phyloP scores from a whole-genome alignment of 1,284 basidiomycete species.

The Marasmius fiardii region DNA sequence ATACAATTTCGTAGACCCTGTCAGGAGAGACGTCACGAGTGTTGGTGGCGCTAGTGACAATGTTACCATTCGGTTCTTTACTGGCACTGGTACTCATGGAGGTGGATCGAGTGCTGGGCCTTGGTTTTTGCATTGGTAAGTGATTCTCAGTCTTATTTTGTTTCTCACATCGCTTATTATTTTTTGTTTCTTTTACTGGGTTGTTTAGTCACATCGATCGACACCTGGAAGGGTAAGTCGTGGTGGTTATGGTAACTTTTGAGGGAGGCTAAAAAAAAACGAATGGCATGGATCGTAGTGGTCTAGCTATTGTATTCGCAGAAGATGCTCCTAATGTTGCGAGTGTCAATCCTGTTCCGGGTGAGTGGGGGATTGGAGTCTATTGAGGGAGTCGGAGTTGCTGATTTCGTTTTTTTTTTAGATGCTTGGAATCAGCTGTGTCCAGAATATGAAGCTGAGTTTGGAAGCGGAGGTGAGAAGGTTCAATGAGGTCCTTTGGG shows the following conservation, averaged over 20 bases:
- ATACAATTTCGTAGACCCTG: not conserved
- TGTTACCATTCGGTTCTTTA: not conserved
- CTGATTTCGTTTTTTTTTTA: slow-evolving; percentile 7
- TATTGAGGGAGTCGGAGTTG: not conserved
- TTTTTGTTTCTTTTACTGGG: too few species aligned
- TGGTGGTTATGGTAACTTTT: not conserved
- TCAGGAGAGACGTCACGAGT: not conserved
- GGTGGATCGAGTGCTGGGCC: not conserved
- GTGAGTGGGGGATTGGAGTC: slow-evolving; percentile 14
- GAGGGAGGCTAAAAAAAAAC: too few species aligned
- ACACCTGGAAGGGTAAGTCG: slow-evolving; percentile 31
- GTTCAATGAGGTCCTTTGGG: too few species aligned
- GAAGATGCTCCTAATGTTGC: slow-evolving; percentile 27
- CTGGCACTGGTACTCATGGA: not conserved
- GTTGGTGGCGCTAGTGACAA: not conserved
- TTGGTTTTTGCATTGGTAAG: slow-evolving; percentile 2
- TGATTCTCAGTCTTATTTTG: not conserved
- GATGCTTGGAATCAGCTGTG: slow-evolving; percentile 22
- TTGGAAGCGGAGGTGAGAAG: too few species aligned
- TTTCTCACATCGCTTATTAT: too few species aligned
- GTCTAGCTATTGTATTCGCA: slow-evolving; percentile 36
- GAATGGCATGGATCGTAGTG: too few species aligned
- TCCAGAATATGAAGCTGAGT: slow-evolving; percentile 14
- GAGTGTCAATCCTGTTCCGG: slow-evolving; percentile 17
- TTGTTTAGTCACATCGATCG: slow-evolving; percentile 33